A percentile compares a stretch with the other conserved stretches of the same genome.
These are phyloP conservation scores for Fusarium compactum DNA, from an alignment of 2,329 filamentous ascomycete species.

Conservation along the genomic window DNA sequence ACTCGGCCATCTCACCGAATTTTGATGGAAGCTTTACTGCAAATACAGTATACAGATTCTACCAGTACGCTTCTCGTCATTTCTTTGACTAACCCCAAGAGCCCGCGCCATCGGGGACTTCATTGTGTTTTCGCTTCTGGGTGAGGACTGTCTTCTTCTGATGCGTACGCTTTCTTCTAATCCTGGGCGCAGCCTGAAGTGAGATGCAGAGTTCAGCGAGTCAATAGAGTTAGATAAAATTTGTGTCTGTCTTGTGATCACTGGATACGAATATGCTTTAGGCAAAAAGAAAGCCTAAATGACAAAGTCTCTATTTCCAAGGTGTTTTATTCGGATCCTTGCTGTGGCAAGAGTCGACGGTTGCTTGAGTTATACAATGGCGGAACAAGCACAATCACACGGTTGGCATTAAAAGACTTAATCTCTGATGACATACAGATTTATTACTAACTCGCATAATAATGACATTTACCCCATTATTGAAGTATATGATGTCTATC, in stretches of 20 bases:
- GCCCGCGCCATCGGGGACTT: background rate
- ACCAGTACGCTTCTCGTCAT: too few species aligned
- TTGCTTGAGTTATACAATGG: background rate
- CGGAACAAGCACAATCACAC: background rate
- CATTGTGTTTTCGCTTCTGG: background rate
- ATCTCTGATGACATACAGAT: background rate
- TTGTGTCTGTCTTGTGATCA: background rate
- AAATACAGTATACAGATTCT: rapidly evolving
- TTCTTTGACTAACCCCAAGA: background rate
- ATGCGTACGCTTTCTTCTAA: background rate
- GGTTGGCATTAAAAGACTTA: background rate
- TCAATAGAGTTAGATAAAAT: background rate
- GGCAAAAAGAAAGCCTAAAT: background rate
- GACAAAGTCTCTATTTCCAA: background rate
- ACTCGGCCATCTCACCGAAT: slow-evolving; percentile 38
- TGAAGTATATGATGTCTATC: background rate
- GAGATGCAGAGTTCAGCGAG: too few species aligned
- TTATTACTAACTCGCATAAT: too few species aligned
- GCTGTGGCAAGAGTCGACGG: too few species aligned
- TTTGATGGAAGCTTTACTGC: background rate
- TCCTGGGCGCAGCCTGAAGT: too few species aligned
- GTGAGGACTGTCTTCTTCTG: background rate
- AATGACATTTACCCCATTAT: too few species aligned
- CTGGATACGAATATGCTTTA: background rate
- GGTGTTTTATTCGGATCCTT: background rate